A percentile compares a stretch with the other conserved stretches of the same genome.
phyloP scores from a whole-genome alignment of 768 basidiomycete species.

The Lentinula guzmanii region DNA sequence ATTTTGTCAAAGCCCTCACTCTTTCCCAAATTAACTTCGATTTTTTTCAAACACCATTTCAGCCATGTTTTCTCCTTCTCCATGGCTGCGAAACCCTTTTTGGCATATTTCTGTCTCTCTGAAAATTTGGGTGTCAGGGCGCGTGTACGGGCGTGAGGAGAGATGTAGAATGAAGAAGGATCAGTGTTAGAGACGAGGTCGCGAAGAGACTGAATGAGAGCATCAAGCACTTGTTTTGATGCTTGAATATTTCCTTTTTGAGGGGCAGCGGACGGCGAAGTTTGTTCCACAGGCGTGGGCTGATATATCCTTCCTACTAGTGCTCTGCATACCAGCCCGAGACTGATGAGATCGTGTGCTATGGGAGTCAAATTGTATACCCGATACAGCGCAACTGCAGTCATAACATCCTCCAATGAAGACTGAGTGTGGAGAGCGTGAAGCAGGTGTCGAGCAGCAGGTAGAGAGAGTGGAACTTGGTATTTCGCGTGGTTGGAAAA shows the following conservation, averaged over 20 bases:
- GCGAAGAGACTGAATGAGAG: conserved; percentile 1
- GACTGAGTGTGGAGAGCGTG: conserved; percentile 30
- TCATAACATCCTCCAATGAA: conserved; percentile 27
- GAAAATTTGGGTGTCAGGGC: background rate
- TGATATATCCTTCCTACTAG: conserved; percentile 23
- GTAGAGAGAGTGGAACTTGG: conserved; percentile 30
- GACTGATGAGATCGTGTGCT: conserved; percentile 32
- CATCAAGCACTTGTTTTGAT: background rate
- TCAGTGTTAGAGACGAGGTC: background rate
- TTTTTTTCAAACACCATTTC: conserved; percentile 2
- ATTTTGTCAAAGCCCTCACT: background rate
- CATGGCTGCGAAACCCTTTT: background rate
- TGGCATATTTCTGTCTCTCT: background rate
- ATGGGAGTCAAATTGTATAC: conserved; percentile 35
- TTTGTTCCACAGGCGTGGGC: background rate
- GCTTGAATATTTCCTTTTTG: background rate
- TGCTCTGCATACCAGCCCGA: conserved; percentile 34
- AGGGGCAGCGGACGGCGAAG: background rate
- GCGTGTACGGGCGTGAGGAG: background rate
- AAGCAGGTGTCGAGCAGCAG: conserved; percentile 34
- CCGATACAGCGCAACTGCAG: conserved; percentile 32
- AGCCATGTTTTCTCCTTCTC: conserved; percentile 7
- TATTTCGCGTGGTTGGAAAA: conserved; percentile 41
- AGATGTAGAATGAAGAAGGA: background rate
- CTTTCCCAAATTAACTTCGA: background rate